Conservation (phyloP, 139 green algal genomes). For the Chlorella sp. region DNA sequence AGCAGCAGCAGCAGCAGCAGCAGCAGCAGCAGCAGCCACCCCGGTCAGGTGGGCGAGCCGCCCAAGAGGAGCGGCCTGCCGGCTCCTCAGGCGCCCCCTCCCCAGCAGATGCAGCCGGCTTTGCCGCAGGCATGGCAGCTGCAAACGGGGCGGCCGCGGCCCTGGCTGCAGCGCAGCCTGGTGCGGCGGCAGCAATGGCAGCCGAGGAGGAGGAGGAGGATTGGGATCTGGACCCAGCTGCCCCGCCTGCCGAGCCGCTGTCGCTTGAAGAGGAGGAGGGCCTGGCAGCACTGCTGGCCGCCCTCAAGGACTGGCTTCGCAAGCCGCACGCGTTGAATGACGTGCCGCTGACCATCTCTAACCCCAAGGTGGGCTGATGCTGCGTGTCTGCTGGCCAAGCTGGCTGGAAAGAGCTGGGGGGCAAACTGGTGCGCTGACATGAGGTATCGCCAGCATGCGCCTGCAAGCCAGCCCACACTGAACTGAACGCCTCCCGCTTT, state of each 20-base stretch:
- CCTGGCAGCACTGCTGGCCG: conserved; percentile 30
- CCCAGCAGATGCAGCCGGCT: background rate
- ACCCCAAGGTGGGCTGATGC: background rate
- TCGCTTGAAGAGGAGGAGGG: conserved; percentile 29
- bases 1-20: conserved; percentile 7
- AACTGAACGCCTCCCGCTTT: background rate
- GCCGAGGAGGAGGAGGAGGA: background rate
- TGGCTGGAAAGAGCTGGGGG: no score
- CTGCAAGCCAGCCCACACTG: background rate
- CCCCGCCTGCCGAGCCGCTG: background rate
- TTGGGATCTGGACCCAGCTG: background rate
- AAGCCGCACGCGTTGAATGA: conserved; percentile 33
- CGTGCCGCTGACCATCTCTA: conserved; percentile 30
- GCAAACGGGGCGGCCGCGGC: background rate
- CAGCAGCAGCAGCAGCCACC: background rate
- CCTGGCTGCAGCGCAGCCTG: background rate
- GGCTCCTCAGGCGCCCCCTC: conserved; percentile 6
- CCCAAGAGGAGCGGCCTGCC: background rate
- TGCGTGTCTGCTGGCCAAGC: background rate
- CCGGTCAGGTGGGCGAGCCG: background rate
- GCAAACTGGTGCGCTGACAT: no score
- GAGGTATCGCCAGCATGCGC: no score
- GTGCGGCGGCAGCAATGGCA: background rate
- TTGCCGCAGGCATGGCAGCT: background rate
- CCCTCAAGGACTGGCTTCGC: conserved; percentile 17